Conservation (phyloP, 2,329 filamentous ascomycete genomes). For the Cordyceps fumosorosea region DNA sequence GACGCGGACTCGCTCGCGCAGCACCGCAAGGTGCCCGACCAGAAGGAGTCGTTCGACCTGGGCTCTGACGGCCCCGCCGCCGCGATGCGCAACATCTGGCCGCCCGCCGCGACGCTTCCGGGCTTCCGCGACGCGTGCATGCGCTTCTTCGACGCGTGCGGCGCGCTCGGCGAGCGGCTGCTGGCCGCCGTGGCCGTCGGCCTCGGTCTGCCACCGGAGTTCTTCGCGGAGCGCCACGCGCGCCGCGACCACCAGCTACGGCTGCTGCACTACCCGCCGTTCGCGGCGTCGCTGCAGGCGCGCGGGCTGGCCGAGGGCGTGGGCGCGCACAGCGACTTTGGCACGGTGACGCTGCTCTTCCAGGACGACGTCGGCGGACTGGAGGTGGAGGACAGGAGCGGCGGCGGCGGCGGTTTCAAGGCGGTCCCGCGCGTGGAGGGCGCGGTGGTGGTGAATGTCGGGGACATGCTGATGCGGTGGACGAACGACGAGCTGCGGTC, state of each 20-base stretch:
- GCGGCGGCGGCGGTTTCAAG: slow-evolving; percentile 23
- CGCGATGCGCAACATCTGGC: slow-evolving; percentile 23
- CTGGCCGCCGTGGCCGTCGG: slow-evolving; percentile 73
- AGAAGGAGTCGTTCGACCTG: slow-evolving; percentile 35
- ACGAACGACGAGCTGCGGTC: slow-evolving; percentile 31
- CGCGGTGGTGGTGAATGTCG: slow-evolving; percentile 33
- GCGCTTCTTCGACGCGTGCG: slow-evolving; percentile 63
- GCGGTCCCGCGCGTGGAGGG: slow-evolving; percentile 22
- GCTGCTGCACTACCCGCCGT: slow-evolving; percentile 46
- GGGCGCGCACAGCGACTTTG: slow-evolving; percentile 28
- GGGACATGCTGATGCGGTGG: slow-evolving; percentile 33
- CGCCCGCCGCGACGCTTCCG: slow-evolving; percentile 20
- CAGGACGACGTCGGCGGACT: slow-evolving; percentile 32
- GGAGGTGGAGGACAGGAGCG: slow-evolving; percentile 36
- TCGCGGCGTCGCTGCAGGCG: slow-evolving; percentile 23
- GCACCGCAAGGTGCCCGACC: slow-evolving; percentile 21
- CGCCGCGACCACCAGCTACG: slow-evolving; percentile 53
- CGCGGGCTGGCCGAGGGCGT: slow-evolving; percentile 24
- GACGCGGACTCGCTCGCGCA: slow-evolving; percentile 14
- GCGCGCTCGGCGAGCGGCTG: slow-evolving; percentile 61
- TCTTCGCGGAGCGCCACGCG: slow-evolving; percentile 59
- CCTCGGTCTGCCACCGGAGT: slow-evolving; percentile 58
- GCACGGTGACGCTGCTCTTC: slow-evolving; percentile 25
- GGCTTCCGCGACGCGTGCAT: slow-evolving; percentile 27
- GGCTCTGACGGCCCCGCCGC: slow-evolving; percentile 27